These are phyloP conservation scores for Ilex asprella DNA, from an alignment of 257 asterid genomes.

Conservation along the genomic window DNA sequence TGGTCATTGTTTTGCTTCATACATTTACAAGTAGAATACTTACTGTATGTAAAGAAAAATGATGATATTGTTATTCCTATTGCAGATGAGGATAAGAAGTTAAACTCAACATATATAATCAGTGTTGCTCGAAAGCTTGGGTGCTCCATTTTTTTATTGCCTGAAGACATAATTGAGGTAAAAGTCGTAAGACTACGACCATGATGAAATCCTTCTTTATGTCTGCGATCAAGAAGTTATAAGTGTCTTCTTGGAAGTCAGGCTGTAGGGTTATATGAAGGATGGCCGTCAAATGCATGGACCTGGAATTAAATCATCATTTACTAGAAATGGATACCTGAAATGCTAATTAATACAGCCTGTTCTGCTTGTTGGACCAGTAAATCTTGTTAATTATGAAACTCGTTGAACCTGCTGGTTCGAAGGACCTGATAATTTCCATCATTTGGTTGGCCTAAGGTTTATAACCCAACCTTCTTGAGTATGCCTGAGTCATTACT, in stretches of 20 bases:
- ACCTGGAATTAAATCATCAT: too few relatives aligned
- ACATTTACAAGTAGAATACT: not conserved
- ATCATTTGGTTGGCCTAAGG: not conserved
- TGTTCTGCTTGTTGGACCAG: not conserved
- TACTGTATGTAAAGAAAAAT: not conserved
- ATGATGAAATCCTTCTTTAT: not conserved
- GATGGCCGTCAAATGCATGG: too few relatives aligned
- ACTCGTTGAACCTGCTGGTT: not conserved
- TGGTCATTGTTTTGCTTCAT: too few relatives aligned
- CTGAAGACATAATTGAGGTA: slow-evolving; percentile 61
- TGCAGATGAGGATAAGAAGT: slow-evolving; percentile 60
- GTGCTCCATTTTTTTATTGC: slow-evolving; percentile 54
- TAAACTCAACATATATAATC: slow-evolving; percentile 52
- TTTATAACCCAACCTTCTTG: too few relatives aligned
- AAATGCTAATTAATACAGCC: too few relatives aligned
- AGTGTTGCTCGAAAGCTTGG: slow-evolving; percentile 68
- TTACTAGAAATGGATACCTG: too few relatives aligned
- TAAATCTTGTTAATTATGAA: too few relatives aligned
- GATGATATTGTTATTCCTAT: slow-evolving; percentile 4
- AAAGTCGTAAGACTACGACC: not conserved
- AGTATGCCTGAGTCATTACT: too few relatives aligned
- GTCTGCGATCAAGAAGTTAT: too few relatives aligned
- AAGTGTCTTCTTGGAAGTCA: too few relatives aligned
- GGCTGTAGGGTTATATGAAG: too few relatives aligned
- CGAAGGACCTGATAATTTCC: not conserved